Evolutionary conservation across 1,284 basidiomycete species (phyloP).

Genomic region (Irpex sp.): DNA sequence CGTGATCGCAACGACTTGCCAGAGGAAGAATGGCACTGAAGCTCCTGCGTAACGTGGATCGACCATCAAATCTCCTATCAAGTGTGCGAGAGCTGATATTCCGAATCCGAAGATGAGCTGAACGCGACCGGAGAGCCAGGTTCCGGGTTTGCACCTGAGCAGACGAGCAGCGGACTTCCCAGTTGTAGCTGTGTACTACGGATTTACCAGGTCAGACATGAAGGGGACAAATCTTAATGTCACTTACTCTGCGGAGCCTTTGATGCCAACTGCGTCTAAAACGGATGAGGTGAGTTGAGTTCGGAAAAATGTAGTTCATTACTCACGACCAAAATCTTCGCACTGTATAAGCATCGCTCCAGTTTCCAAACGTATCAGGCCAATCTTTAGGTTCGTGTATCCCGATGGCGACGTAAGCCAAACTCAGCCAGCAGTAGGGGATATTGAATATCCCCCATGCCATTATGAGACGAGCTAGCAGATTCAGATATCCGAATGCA

Average conservation of each 20-base stretch:
- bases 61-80: constrained; percentile 19
- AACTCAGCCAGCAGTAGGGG: not conserved
- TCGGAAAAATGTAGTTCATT: not conserved
- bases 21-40: constrained; percentile 26
- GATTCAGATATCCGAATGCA: not conserved
- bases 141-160: constrained; percentile 19
- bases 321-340: constrained; percentile 35
- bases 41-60: constrained; percentile 8
- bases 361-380: constrained; percentile 31
- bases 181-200: constrained; percentile 19
- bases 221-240: not conserved
- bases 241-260: constrained; percentile 21
- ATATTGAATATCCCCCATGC: not conserved
- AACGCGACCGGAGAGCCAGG: constrained; percentile 24
- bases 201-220: not conserved
- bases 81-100: constrained; percentile 29
- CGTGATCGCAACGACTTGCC: constrained; percentile 26
- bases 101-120: constrained; percentile 32
- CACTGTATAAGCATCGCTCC: constrained; percentile 32
- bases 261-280: constrained; percentile 32
- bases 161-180: constrained; percentile 18
- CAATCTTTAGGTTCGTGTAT: constrained; percentile 26
- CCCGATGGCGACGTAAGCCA: not conserved
- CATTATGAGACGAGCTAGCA: not conserved
- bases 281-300: not conserved